A percentile compares a stretch with the other conserved stretches of the same genome.
Evolutionary conservation across 1,284 basidiomycete species (phyloP).

Genomic region (Leccinum laetum): DNA sequence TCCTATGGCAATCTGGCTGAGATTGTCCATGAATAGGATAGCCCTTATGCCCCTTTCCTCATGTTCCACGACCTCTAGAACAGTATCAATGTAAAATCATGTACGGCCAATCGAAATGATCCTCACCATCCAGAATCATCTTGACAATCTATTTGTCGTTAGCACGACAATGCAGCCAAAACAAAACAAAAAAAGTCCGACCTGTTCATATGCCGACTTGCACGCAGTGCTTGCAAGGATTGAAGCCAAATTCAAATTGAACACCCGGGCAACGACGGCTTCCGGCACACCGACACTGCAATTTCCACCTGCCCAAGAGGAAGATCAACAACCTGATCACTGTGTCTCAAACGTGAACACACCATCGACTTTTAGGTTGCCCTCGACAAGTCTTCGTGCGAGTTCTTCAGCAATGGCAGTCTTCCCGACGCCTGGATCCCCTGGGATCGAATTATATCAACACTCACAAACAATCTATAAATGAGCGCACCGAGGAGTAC

Average conservation of each 20-base stretch:
- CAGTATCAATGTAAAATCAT: background rate
- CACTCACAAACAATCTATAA: background rate
- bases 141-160: background rate
- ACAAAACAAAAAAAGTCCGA: background rate
- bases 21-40: background rate
- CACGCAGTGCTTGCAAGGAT: background rate
- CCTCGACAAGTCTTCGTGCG: background rate
- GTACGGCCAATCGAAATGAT: background rate
- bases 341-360: background rate
- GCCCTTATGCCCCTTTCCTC: background rate
- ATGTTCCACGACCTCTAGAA: background rate
- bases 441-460: background rate
- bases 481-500: background rate
- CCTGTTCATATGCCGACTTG: background rate
- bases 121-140: background rate
- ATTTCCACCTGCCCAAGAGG: background rate
- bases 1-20: background rate
- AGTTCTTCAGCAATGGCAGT: background rate
- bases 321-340: background rate
- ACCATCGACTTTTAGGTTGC: background rate
- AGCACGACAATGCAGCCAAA: background rate
- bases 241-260: background rate
- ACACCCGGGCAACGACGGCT: background rate
- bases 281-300: background rate
- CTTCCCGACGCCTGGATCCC: background rate